Percentiles rank a stretch among this genome's conserved stretches.
Evolutionary conservation across 2,329 filamentous ascomycete genomes (phyloP).

Genomic region (Phaeophleospora eucalypticola): DNA sequence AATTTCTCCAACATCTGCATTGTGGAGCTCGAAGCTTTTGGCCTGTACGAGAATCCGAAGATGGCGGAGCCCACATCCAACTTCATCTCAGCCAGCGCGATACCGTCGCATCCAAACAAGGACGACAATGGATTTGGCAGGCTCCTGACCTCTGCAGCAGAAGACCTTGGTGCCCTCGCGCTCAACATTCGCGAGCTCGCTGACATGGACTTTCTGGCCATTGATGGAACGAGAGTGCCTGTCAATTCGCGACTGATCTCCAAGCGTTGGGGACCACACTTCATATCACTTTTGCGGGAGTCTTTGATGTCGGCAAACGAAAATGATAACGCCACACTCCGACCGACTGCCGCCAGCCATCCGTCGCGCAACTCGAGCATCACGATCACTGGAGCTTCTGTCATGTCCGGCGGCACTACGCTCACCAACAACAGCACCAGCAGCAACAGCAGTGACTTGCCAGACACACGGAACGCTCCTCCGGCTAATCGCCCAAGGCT

Average conservation of each 20-base stretch:
- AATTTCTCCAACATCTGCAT: constrained; percentile 97
- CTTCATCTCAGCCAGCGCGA: constrained; percentile 77
- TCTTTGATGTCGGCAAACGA: constrained; percentile 66
- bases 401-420: constrained; percentile 46
- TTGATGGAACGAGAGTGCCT: constrained; percentile 85
- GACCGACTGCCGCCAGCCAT: constrained; percentile 52
- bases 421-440: constrained; percentile 44
- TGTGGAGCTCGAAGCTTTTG: constrained; percentile 95
- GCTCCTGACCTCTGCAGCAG: constrained; percentile 69
- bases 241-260: constrained; percentile 88
- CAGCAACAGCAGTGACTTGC: constrained; percentile 38
- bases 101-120: constrained; percentile 34
- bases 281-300: constrained; percentile 84
- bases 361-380: constrained; percentile 72
- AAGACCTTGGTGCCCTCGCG: constrained; percentile 79
- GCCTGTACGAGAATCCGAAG: constrained; percentile 92
- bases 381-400: constrained; percentile 69
- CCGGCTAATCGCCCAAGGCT: constrained; percentile 70
- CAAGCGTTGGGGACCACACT: constrained; percentile 90
- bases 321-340: constrained; percentile 68
- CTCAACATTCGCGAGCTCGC: constrained; percentile 77
- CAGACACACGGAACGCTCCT: constrained; percentile 51
- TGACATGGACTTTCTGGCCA: constrained; percentile 94
- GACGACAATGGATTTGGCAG: constrained; percentile 67
- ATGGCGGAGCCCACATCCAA: constrained; percentile 72